Base-by-base conservation (phyloP, 2,329 filamentous ascomycete genomes). In the Ascochyta lentis region DNA sequence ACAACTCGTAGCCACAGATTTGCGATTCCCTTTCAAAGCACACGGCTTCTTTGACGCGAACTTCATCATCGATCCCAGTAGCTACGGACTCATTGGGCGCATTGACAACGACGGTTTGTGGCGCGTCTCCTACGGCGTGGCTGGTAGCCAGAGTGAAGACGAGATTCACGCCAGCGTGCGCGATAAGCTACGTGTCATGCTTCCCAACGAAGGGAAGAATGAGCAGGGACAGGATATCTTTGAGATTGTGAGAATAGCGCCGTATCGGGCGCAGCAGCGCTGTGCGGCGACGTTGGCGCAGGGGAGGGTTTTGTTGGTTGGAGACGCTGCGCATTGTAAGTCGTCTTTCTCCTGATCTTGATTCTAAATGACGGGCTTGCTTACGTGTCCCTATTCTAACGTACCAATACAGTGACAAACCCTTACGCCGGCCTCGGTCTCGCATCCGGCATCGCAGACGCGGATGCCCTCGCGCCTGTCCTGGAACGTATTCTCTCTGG, bases 241-340 rank as follows among this genome's bases (percentile, higher is more conserved):
- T 43, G 58, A 71, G 15, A 62, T 79, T 2, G 61, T 71, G 27
- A 59, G 72, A 16, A 61, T 76, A 12, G 76, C 76, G 16, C 70
- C 76, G 7, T 79, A 79, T 51, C 76, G 75, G 49, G 76, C 76
- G 23, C 77, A 79, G 56, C 77, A 79, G 58, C 62, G 74, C 0
- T 75, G 72, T 35, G 75, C 69, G 2, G 51, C 66, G 1, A 65
- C 60, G 5, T 67, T 78, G 26, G 70, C 63, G 43, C 61, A 63
- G n/a, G 72, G 70, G 0, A 63, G 72, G 3, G 70, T 76, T 3
- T 60, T 75, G 3, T 51, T 79, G 2, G 64, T 71, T n/a, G 76
- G 76, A 3, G 77, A 78, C 59, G 76, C 76, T 6, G 76, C 76
- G 9, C 77, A 79, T 50, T 59, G 69, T 69, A 50, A 49, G 68